Evolutionary conservation across 2,329 filamentous ascomycete genomes (phyloP).

Genomic region (Colletotrichum theobromicola): DNA sequence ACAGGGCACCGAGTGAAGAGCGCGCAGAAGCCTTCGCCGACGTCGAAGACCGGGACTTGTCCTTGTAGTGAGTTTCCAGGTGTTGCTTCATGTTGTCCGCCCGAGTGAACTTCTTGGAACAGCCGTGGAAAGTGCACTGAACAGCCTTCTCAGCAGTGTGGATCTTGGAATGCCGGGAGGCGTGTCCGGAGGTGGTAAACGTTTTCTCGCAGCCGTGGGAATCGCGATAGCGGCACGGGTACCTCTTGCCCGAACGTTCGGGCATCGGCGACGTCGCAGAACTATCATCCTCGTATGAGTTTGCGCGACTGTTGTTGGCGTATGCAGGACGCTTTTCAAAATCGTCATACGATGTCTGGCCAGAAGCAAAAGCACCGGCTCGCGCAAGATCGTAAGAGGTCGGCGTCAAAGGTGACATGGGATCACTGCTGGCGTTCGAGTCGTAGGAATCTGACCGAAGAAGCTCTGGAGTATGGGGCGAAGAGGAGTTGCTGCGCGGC

Average conservation of each 20-base stretch:
- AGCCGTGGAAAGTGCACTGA: conserved; percentile 69
- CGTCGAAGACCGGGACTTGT: conserved; percentile 54
- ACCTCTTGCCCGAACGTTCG: conserved; percentile 66
- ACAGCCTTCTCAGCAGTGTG: conserved; percentile 83
- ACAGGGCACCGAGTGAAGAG: conserved; percentile 24
- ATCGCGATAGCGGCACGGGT: conserved; percentile 76
- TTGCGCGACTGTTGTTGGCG: conserved; percentile 48
- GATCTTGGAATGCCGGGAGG: conserved; percentile 85
- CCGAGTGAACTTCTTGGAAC: conserved; percentile 81
- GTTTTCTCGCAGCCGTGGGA: conserved; percentile 76
- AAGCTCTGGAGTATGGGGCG: conserved; percentile 61
- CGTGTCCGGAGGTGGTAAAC: conserved; percentile 84
- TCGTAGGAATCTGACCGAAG: conserved; percentile 66
- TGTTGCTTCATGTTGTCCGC: conserved; percentile 91
- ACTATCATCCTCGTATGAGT: conserved; percentile 58
- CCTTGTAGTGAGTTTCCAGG: conserved; percentile 76
- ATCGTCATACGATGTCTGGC: conserved; percentile 27
- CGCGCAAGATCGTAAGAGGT: conserved; percentile 49
- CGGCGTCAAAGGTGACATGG: conserved; percentile 61
- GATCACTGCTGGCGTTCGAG: conserved; percentile 59
- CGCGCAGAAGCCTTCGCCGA: conserved; percentile 28
- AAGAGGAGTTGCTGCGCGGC: conserved; percentile 47
- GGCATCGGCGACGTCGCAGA: conserved; percentile 44
- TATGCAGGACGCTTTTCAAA: conserved; percentile 47
- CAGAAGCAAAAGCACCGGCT: conserved; percentile 32